Evolutionary conservation across 306 rosid genomes (phyloP), one percentile per base, ranked within the genome.

Genomic region (Gillenia trifoliata): DNA sequence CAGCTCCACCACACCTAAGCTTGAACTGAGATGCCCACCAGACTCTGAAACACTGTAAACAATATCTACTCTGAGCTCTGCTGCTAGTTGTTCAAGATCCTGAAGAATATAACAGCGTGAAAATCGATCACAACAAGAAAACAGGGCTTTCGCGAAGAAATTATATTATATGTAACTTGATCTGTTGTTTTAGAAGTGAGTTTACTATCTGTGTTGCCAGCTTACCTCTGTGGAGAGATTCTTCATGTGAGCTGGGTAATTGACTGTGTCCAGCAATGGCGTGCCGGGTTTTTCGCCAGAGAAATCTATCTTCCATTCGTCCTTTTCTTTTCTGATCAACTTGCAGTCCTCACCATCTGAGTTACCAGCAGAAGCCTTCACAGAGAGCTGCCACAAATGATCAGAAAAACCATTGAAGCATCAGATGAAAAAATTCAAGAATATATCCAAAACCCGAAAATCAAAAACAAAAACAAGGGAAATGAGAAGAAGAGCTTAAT

Each of bases 1-100:
- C 41, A 94, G 76, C 79, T 91, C 98, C 72, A 91, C 94, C 34
- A 91, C 98, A 64, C 98, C 98, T 79, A 94, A 91, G 78, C 97
- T 94, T 45, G 98, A 72, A 77, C 98, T 94, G 15, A 94, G 94
- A 87, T 94, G 98, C 28, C 98, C 98, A 20, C 98, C 98, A 9
- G 80, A 80, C 23, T 86, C 67, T 49, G 98, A 86, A 29, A 94
- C 89, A 15, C 78, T 56, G 52, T 86, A 80, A 1, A 94, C 98
- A 30, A 93, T 80, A 36, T 93, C 97, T 55, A 89, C 90, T 82
- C 94, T 91, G 26, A 93, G 61, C 76, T 93, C 98, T 75, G 91
- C 94, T 71, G 94, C 85, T 26, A 93, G 86, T 77, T 88, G 91
- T 78, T 93, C 90, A 6, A 93, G 97, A 66, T 91, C 97, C 97